Evolutionary conservation across 139 green algal species (phyloP), one percentile per base, ranked within the genome.

Genomic region (Monoraphidium neglectum): DNA sequence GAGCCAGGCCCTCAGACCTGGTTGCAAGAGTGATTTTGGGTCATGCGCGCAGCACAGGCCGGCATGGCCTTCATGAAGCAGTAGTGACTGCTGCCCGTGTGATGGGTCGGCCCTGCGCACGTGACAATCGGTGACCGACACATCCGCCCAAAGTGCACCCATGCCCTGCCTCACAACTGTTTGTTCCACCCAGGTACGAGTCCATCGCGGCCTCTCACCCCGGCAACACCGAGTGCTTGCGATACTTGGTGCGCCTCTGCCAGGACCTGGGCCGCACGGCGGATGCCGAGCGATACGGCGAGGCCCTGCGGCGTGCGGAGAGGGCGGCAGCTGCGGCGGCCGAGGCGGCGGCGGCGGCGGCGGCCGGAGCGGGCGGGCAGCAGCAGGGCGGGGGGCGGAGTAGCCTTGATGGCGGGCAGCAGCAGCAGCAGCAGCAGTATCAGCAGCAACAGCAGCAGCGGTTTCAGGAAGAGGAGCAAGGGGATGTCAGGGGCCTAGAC

Each of bases 241-340:
- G 90, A 54, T 97, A 96, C 86, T 83, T 97, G 18, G 85, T 93
- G 57, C 85, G 93, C 72, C 81, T 97, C 30, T 96, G 90, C 82
- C 87, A 81, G 3, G 89, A 95, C 72, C 83, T 95, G 62, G 88
- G 91, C 8, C 77, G 78, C 3, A 61, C 78, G 18, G 62, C 80
- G n/a, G 85, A 93, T 56, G 87, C 86, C 15, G 61, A 78, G 30
- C 80, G 24, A 12, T 74, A 77, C 49, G 57, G 37, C 24, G 60
- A 83, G 18, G 21, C 68, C 49, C 70, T 88, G 36, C 57, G 70
- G 1, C 78, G 81, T 32, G 83, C 79, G 3, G 83, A 86, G 68
- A 37, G 59, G 24, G 72, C 64, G 23, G 37, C 38, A 13, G 24
- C 53, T 30, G 38, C 68, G 72, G 72, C 72, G 21, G 60, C 57